Percentiles rank a stretch among this genome's conserved stretches.
Evolutionary conservation across 371 early-diverging fungal genomes (phyloP).

Genomic region (Parasitella parasitica): DNA sequence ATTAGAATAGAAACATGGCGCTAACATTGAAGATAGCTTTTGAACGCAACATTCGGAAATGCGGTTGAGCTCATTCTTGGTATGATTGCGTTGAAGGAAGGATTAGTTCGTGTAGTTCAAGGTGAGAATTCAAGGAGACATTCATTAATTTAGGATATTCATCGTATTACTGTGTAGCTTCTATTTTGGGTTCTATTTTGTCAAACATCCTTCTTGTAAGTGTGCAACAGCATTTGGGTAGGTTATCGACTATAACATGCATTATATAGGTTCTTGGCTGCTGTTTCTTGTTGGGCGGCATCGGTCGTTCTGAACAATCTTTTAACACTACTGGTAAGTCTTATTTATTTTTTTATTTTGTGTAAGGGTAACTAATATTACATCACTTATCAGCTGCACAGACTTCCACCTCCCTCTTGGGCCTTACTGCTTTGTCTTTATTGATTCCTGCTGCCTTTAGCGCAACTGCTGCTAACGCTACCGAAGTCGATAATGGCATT

Average conservation of each 20-base stretch:
- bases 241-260: too few relatives aligned
- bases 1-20: too few relatives aligned
- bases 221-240: background rate
- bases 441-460: conserved; percentile 82
- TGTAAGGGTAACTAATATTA: background rate
- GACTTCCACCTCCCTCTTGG: conserved; percentile 74
- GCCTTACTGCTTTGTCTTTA: conserved; percentile 71
- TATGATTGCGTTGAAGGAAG: conserved; percentile 81
- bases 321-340: conserved; percentile 70
- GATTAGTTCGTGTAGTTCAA: conserved; percentile 82
- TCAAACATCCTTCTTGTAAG: conserved; percentile 76
- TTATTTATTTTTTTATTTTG: background rate
- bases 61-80: conserved; percentile 86
- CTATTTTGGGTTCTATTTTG: conserved; percentile 83
- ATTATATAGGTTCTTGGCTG: conserved; percentile 58
- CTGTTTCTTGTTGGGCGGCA: conserved; percentile 80
- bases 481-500: conserved; percentile 41
- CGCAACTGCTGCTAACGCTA: conserved; percentile 26
- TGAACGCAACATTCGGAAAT: conserved; percentile 61
- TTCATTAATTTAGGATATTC: background rate
- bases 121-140: conserved; percentile 18
- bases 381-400: conserved; percentile 60
- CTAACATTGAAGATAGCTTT: conserved; percentile 9
- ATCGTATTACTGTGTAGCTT: conserved; percentile 40
- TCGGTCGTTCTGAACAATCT: conserved; percentile 62